Percentiles rank a stretch among this genome's conserved stretches.
Evolutionary conservation across 441 rosid species (phyloP).

Genomic region (Populus tomentosa): DNA sequence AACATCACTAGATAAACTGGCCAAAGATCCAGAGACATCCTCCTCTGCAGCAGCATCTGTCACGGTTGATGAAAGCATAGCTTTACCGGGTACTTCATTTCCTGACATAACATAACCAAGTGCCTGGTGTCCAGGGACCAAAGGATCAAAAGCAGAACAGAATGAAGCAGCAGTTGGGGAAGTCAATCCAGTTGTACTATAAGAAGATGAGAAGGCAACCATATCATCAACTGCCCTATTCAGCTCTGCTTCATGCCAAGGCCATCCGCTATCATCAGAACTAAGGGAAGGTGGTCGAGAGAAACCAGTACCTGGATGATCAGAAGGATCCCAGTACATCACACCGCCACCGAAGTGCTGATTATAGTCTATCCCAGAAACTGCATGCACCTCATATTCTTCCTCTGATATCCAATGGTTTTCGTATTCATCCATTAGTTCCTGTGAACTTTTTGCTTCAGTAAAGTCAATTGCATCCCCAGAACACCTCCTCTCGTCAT

Average conservation of each 20-base stretch:
- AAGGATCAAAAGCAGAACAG: constrained; percentile 86
- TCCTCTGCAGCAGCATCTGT: constrained; percentile 62
- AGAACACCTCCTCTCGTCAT: constrained; percentile 51
- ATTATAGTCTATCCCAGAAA: constrained; percentile 88
- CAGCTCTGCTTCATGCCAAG: constrained; percentile 98
- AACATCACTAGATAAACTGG: constrained; percentile 55
- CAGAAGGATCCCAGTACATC: constrained; percentile 99
- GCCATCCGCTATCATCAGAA: constrained; percentile 98
- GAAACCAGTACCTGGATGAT: constrained; percentile 76
- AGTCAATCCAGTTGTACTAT: constrained; percentile 88
- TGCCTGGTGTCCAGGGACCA: constrained; percentile 79
- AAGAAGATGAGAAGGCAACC: constrained; percentile 97
- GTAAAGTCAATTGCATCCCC: constrained; percentile 61
- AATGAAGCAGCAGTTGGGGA: constrained; percentile 92
- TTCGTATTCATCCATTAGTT: constrained; percentile 66
- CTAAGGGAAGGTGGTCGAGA: constrained; percentile 97
- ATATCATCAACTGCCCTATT: constrained; percentile 93
- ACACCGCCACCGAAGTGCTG: constrained; percentile 97
- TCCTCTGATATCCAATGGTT: constrained; percentile 91
- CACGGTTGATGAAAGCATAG: constrained; percentile 53
- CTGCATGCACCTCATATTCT: constrained; percentile 77
- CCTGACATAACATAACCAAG: constrained; percentile 85
- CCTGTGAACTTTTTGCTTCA: constrained; percentile 51
- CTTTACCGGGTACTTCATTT: constrained; percentile 72
- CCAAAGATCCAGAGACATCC: constrained; percentile 60